A percentile compares a stretch with the other conserved stretches of the same genome.
These are phyloP conservation scores for Tuber umbilicatum DNA, from an alignment of 495 filamentous ascomycete genomes.

Conservation along the genomic window DNA sequence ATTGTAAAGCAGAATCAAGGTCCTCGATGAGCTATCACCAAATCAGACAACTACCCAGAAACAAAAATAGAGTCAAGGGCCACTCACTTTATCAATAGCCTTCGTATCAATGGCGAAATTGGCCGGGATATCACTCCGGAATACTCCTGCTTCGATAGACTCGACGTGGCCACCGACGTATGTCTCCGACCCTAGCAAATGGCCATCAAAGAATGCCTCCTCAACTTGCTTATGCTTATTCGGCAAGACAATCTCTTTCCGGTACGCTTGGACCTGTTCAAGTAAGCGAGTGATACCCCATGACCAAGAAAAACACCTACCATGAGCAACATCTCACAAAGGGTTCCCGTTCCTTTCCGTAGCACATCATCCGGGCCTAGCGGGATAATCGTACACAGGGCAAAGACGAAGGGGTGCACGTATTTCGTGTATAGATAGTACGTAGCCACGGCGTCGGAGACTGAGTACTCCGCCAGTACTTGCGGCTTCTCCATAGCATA, in stretches of 20 bases:
- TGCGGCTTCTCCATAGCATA: conserved; percentile 90
- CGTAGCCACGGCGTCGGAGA: conserved; percentile 96
- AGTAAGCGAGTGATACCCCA: conserved; percentile 31
- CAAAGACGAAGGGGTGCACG: conserved; percentile 98
- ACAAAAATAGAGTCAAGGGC: not conserved
- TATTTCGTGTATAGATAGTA: conserved; percentile 99
- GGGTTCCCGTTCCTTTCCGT: conserved; percentile 90
- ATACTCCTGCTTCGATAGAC: conserved; percentile 98
- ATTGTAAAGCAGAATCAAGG: conserved; percentile 82
- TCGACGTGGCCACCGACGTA: conserved; percentile 99
- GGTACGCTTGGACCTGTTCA: conserved; percentile 68
- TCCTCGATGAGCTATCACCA: conserved; percentile 57
- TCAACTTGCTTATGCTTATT: conserved; percentile 92
- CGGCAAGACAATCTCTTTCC: conserved; percentile 82
- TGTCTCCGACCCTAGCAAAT: conserved; percentile 90
- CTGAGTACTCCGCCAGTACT: conserved; percentile 92
- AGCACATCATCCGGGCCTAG: conserved; percentile 86
- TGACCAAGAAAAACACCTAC: conserved; percentile 41
- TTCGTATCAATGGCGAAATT: conserved; percentile 81
- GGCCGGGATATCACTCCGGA: conserved; percentile 88
- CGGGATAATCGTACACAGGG: conserved; percentile 91
- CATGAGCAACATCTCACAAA: conserved; percentile 99
- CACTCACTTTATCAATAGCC: conserved; percentile 66
- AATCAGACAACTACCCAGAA: conserved; percentile 6
- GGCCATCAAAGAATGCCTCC: conserved; percentile 93